These are phyloP conservation scores for Aegilops tauschii DNA, from an alignment of 176 grass and related monocot species.

Conservation along the genomic window DNA sequence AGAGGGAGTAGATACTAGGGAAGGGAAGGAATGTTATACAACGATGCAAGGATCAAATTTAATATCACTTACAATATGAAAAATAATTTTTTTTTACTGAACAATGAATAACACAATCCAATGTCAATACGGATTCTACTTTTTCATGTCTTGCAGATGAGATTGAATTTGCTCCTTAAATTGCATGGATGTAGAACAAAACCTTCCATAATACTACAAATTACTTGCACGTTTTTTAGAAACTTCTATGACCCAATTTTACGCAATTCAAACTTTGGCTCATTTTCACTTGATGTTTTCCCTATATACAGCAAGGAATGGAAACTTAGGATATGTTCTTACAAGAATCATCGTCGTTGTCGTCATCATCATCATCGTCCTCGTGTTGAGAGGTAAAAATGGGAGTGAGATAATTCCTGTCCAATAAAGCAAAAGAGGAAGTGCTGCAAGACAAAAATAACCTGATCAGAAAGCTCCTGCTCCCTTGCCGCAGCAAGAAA, in stretches of 20 bases:
- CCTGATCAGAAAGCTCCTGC: not conserved
- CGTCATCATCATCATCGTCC: conserved; percentile 39
- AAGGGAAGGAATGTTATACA: not conserved
- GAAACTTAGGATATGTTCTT: conserved; percentile 21
- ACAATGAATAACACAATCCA: not conserved
- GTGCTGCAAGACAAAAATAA: conserved; percentile 53
- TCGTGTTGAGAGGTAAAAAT: conserved; percentile 76
- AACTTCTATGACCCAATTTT: not conserved
- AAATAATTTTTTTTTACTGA: no score
- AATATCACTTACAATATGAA: not conserved
- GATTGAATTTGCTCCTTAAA: not conserved
- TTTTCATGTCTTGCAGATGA: not conserved
- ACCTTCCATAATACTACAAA: not conserved
- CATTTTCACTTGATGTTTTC: not conserved
- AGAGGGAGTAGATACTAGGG: not conserved
- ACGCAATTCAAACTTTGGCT: not conserved
- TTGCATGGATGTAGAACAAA: not conserved
- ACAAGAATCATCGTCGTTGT: conserved; percentile 31
- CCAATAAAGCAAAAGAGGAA: conserved; percentile 74
- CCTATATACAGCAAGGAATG: not conserved
- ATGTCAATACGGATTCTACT: not conserved
- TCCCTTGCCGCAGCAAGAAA: not conserved
- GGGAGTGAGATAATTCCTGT: conserved; percentile 81
- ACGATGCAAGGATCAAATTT: not conserved
- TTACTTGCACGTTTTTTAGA: not conserved